Evolutionary conservation across 257 asterid species (phyloP), one percentile per base, ranked within the genome.

Genomic region (Orobanche coerulescens): DNA sequence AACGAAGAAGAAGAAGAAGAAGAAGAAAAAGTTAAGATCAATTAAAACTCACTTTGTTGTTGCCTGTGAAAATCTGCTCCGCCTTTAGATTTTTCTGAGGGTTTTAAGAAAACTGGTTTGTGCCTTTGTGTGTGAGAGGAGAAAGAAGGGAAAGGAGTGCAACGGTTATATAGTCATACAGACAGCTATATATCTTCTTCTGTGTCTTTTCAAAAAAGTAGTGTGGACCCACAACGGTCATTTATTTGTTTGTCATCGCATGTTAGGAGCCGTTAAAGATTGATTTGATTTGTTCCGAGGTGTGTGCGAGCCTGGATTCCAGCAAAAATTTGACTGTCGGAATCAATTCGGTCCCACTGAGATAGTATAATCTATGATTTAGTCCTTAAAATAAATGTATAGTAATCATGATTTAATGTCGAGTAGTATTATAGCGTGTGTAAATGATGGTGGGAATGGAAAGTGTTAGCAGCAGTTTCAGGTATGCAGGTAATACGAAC

Each of bases 211-310:
- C n/a, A n/a, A n/a, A n/a, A n/a, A n/a, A n/a, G n/a, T n/a, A 4
- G 58, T 12, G 58, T n/a, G 34, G 54, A 10, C 77, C 93, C 86
- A 76, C 87, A 86, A 86, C 95, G 95, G 90, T 81, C 93, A 71
- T 53, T 34, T 74, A 14, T 39, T 70, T 66, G 83, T 55, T n/a
- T 76, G 84, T 62, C 85, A 78, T 62, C 14, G 23, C 83, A 77
- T 64, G 86, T 78, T 76, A 75, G 82, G 9, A 83, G 95, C 93
- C 95, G 95, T 86, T 86, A 71, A 67, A 82, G 71, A 47, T 69
- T 83, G 80, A 61, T 75, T 72, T 28, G 19, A 25, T 20, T 15
- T 12, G 12, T 23, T 22, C 22, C 30, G 6, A 56, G 51, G 49
- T 51, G 37, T 57, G 68, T 71, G 80, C 80, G 59, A 68, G 74